Evolutionary conservation across 2,329 filamentous ascomycete genomes (phyloP).

Genomic region (Aspergillus pseudoterreus): DNA sequence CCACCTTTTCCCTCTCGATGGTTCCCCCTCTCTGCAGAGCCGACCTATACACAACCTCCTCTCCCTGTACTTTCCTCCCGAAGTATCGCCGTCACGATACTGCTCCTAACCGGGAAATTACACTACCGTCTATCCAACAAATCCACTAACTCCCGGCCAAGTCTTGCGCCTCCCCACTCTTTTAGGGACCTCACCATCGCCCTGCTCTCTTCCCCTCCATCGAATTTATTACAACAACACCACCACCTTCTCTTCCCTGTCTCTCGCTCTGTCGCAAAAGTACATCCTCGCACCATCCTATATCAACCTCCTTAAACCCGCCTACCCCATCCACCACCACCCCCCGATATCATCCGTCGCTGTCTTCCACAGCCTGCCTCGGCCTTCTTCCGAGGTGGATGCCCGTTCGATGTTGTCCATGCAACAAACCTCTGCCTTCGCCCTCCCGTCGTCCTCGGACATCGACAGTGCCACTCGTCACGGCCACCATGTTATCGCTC

Average conservation of each 20-base stretch:
- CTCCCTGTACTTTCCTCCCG: not conserved
- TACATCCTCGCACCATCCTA: not conserved
- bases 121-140: not conserved
- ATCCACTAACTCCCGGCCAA: slow-evolving; percentile 11
- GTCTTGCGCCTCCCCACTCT: slow-evolving; percentile 7
- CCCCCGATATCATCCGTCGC: not conserved
- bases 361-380: not conserved
- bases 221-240: not conserved
- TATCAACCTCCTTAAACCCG: not conserved
- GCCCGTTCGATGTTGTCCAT: slow-evolving; percentile 38
- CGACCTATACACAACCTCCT: no score
- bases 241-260: not conserved
- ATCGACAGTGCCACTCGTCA: slow-evolving; percentile 15
- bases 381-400: slow-evolving; percentile 6
- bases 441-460: slow-evolving; percentile 19
- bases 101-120: not conserved
- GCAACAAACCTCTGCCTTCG: slow-evolving; percentile 30
- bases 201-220: not conserved
- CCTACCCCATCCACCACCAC: not conserved
- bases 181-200: slow-evolving; percentile 3
- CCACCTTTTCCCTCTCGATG: not conserved
- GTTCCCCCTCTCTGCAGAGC: not conserved
- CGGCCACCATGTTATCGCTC: slow-evolving; percentile 9
- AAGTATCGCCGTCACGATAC: not conserved
- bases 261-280: not conserved